Evolutionary conservation across 306 rosid genomes (phyloP).

Genomic region (Inga leiocalycina): DNA sequence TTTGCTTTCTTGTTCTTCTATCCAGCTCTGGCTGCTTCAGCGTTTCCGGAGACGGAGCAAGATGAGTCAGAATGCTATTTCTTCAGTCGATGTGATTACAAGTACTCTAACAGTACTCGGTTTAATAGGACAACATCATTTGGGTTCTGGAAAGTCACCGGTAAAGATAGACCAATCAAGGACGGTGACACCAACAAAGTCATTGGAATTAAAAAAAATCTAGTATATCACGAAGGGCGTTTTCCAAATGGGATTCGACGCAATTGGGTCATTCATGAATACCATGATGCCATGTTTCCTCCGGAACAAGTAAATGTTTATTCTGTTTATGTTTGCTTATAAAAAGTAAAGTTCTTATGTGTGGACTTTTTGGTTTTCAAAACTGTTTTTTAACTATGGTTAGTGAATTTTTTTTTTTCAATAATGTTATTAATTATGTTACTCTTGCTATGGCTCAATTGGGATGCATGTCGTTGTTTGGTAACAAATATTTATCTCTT

Average conservation of each 20-base stretch:
- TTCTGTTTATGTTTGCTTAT: background rate
- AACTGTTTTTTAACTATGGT: background rate
- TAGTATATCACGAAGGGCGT: slow-evolving; percentile 52
- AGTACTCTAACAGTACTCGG: slow-evolving; percentile 37
- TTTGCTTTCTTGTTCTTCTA: background rate
- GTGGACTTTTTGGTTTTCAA: background rate
- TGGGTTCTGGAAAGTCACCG: slow-evolving; percentile 79
- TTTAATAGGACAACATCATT: slow-evolving; percentile 42
- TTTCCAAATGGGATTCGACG: slow-evolving; percentile 32
- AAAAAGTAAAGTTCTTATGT: too few species aligned
- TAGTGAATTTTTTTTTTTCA: too few species aligned
- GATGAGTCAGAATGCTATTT: slow-evolving; percentile 66
- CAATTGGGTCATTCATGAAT: slow-evolving; percentile 74
- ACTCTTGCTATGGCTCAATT: too few species aligned
- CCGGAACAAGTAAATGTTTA: slow-evolving; percentile 34
- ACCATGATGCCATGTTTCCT: slow-evolving; percentile 27
- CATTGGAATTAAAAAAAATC: slow-evolving; percentile 61
- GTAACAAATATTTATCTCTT: too few species aligned
- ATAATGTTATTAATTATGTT: too few species aligned
- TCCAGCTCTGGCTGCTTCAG: slow-evolving; percentile 28
- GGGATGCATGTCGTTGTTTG: too few species aligned
- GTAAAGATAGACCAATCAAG: slow-evolving; percentile 41
- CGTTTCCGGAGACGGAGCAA: slow-evolving; percentile 16
- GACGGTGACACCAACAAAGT: slow-evolving; percentile 15
- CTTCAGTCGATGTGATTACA: slow-evolving; percentile 44